Conservation (phyloP, 768 basidiomycete genomes). For the Fomitopsis serialis region DNA sequence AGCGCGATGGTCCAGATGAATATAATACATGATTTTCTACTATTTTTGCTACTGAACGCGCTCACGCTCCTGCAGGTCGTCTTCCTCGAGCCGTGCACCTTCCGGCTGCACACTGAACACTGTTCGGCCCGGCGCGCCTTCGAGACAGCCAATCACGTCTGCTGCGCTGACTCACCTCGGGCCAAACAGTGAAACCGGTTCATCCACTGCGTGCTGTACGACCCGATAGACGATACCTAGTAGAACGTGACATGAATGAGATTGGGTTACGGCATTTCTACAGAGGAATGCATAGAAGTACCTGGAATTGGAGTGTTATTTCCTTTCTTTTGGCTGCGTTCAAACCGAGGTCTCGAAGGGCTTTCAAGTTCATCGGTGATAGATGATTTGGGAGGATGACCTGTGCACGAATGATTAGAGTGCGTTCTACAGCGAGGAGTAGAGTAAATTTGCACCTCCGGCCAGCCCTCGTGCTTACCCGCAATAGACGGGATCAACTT, state of each 20-base stretch:
- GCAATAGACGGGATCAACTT: slow-evolving; percentile 79
- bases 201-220: slow-evolving; percentile 77
- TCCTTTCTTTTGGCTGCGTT: slow-evolving; percentile 39
- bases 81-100: too few species aligned
- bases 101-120: too few species aligned
- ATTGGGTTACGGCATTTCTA: neutral
- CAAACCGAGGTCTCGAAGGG: slow-evolving; percentile 60
- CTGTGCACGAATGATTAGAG: too few species aligned
- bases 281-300: slow-evolving; percentile 24
- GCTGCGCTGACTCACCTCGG: slow-evolving; percentile 63
- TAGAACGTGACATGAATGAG: neutral
- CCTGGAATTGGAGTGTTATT: slow-evolving; percentile 77
- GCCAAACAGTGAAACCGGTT: slow-evolving; percentile 81
- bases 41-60: too few species aligned
- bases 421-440: too few species aligned
- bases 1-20: too few species aligned
- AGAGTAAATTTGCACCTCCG: slow-evolving; percentile 28
- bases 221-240: slow-evolving; percentile 86
- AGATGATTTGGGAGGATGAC: slow-evolving; percentile 58
- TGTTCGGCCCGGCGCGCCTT: slow-evolving; percentile 46
- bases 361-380: slow-evolving; percentile 69
- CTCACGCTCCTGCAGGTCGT: too few species aligned
- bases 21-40: too few species aligned
- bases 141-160: slow-evolving; percentile 58
- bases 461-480: slow-evolving; percentile 82